These are phyloP conservation scores for Pichia sporocuriosa DNA, from an alignment of 805 yeast genomes.

Conservation along the genomic window DNA sequence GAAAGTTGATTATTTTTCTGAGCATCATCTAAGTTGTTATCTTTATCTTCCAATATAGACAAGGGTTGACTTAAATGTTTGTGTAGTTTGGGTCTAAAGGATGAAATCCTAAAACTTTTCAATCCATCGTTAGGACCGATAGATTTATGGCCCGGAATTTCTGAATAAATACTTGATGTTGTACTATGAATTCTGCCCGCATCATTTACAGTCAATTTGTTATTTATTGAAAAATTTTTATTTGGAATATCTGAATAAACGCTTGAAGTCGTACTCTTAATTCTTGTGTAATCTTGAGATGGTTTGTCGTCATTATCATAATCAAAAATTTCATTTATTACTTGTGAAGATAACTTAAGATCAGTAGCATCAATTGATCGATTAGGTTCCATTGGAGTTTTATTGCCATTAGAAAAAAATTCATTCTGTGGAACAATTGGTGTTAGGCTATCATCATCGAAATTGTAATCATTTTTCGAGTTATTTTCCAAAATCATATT, in stretches of 20 bases:
- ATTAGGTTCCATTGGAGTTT: slow-evolving; percentile 12
- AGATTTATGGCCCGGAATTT: slow-evolving; percentile 3
- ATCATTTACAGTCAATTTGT: slow-evolving; percentile 2
- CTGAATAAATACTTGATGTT: slow-evolving; percentile 8
- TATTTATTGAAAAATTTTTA: no score
- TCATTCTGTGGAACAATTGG: not conserved
- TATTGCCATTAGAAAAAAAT: not conserved
- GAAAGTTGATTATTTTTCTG: not conserved
- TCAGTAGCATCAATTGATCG: not conserved
- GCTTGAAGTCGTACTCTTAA: slow-evolving; percentile 18
- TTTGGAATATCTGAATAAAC: slow-evolving; percentile 17
- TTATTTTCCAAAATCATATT: not conserved
- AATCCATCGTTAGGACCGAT: slow-evolving; percentile 2
- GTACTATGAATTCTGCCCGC: slow-evolving; percentile 7
- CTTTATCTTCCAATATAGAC: not conserved
- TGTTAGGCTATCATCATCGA: not conserved
- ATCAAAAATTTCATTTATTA: slow-evolving; percentile 1
- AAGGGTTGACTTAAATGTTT: slow-evolving; percentile 1
- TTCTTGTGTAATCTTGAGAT: not conserved
- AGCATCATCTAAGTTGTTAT: not conserved
- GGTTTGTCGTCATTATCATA: not conserved
- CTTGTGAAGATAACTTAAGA: slow-evolving; percentile 3
- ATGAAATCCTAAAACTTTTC: slow-evolving; percentile 8
- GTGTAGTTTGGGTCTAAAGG: slow-evolving; percentile 4
- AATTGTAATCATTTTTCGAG: no score